These are phyloP conservation scores for grape (Vitis vinifera) DNA, from an alignment of 164 flowering plant species.

Conservation along the genomic window DNA sequence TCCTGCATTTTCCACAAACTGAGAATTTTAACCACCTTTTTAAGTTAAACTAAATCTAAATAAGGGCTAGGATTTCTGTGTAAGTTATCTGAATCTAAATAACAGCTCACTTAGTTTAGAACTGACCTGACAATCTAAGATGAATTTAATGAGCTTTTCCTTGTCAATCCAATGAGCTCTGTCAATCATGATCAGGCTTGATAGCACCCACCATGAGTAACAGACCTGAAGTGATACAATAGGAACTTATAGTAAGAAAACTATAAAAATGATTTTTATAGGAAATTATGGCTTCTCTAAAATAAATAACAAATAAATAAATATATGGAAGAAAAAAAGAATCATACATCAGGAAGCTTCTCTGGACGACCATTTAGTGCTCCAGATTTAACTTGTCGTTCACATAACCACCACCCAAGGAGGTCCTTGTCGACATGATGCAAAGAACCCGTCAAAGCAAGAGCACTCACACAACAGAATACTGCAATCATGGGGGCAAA, in stretches of 20 bases:
- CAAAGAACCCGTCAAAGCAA: constrained; percentile 77
- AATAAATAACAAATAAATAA: too few species aligned
- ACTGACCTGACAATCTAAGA: constrained; percentile 81
- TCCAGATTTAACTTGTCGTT: constrained; percentile 86
- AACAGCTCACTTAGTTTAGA: neutral
- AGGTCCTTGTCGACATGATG: constrained; percentile 86
- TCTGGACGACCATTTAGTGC: constrained; percentile 96
- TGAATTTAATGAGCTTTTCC: constrained; percentile 74
- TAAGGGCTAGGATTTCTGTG: too few species aligned
- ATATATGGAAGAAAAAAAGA: too few species aligned
- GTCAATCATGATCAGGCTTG: constrained; percentile 88
- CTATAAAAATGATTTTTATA: neutral
- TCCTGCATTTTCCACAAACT: constrained; percentile 44
- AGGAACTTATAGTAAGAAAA: neutral
- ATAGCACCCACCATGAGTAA: constrained; percentile 99
- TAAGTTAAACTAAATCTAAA: too few species aligned
- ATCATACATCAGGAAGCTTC: constrained; percentile 85
- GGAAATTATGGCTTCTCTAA: too few species aligned
- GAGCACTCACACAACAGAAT: constrained; percentile 94
- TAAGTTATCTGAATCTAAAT: neutral
- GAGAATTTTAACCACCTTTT: neutral
- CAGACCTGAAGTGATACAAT: constrained; percentile 62
- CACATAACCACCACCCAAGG: constrained; percentile 98
- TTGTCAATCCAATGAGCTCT: constrained; percentile 94
- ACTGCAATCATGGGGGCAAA: constrained; percentile 41